phyloP scores from a whole-genome alignment of 768 basidiomycete genomes.

The Leccinum rimulosum region DNA sequence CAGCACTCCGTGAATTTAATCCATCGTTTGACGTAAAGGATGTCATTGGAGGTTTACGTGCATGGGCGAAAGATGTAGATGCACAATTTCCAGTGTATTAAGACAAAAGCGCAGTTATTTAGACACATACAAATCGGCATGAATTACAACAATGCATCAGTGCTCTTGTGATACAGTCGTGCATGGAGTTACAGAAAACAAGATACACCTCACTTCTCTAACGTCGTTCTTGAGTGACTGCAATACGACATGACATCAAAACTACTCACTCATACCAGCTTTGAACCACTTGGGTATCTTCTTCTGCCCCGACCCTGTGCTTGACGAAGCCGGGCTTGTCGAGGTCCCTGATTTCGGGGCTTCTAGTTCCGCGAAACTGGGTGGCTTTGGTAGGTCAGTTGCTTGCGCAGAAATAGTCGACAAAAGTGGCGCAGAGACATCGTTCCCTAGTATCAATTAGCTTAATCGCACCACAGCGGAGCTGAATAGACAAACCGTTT shows the following conservation, averaged over 20 bases:
- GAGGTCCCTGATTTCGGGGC: constrained; percentile 5
- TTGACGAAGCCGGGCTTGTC: constrained; percentile 10
- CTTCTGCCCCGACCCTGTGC: constrained; percentile 34
- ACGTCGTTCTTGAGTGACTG: background rate
- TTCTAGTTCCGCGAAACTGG: constrained; percentile 30
- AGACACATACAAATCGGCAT: constrained; percentile 6
- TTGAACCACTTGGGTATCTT: constrained; percentile 84
- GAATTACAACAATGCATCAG: constrained; percentile 2
- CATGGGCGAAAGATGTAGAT: constrained; percentile 79
- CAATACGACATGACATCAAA: background rate
- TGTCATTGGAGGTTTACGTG: constrained; percentile 76
- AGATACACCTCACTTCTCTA: constrained; percentile 34
- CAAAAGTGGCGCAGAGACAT: constrained; percentile 62
- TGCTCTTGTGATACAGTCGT: constrained; percentile 5
- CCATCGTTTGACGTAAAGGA: constrained; percentile 49
- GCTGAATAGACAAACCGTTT: constrained; percentile 48
- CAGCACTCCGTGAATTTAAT: constrained; percentile 32
- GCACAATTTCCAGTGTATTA: constrained; percentile 78
- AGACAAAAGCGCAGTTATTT: constrained; percentile 8
- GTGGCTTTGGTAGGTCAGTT: constrained; percentile 64
- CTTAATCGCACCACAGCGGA: background rate
- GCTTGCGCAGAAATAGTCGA: constrained; percentile 55
- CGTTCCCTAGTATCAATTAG: constrained; percentile 41
- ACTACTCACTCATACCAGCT: constrained; percentile 52
- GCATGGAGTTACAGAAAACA: constrained; percentile 29